Percentiles rank a stretch among this genome's conserved stretches.
Conservation (phyloP, 805 yeast genomes). For the Myxozyma sirexii region DNA sequence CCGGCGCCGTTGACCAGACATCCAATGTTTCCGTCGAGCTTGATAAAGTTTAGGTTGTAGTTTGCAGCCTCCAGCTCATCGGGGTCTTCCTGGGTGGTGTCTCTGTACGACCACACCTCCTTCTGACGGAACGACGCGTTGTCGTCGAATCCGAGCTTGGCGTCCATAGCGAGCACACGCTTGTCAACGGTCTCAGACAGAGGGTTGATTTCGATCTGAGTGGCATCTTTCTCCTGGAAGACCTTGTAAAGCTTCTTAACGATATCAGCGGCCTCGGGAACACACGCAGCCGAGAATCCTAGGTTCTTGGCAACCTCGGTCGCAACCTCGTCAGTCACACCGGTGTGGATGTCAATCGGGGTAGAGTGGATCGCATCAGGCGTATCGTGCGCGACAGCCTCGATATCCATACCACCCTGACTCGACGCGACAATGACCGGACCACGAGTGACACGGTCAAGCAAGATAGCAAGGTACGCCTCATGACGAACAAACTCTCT, state of each 20-base stretch:
- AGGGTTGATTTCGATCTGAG: constrained; percentile 98
- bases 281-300: constrained; percentile 78
- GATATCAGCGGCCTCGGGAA: constrained; percentile 83
- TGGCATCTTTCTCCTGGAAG: constrained; percentile 89
- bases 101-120: constrained; percentile 96
- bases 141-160: constrained; percentile 97
- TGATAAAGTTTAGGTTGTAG: constrained; percentile 91
- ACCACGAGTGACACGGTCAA: constrained; percentile 89
- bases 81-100: constrained; percentile 95
- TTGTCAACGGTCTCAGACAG: constrained; percentile 89
- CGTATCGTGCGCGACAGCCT: constrained; percentile 90
- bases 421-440: constrained; percentile 95
- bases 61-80: constrained; percentile 92
- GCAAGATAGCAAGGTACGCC: constrained; percentile 89
- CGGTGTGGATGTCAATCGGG: constrained; percentile 73
- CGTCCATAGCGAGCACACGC: constrained; percentile 96
- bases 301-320: constrained; percentile 72
- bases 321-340: constrained; percentile 80
- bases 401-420: constrained; percentile 99
- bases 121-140: constrained; percentile 93
- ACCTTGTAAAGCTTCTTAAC: constrained; percentile 85
- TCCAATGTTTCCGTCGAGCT: constrained; percentile 97
- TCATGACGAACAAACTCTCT: constrained; percentile 92
- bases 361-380: constrained; percentile 92
- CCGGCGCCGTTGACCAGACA: constrained; percentile 99